phyloP scores from a whole-genome alignment of 352 stramenopile species.

The Phytopythium litorale region DNA sequence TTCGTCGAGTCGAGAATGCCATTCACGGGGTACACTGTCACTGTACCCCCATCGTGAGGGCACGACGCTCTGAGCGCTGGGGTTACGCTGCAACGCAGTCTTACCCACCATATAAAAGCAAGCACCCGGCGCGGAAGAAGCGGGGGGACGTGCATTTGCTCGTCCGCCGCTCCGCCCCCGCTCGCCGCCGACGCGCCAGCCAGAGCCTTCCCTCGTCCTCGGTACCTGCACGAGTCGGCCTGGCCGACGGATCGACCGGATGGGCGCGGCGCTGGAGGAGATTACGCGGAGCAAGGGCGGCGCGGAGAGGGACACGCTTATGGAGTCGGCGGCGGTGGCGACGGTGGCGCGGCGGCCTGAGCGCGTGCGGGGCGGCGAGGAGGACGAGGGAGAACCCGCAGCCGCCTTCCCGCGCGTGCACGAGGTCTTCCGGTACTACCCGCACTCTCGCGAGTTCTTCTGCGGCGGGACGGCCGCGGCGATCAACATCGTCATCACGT shows the following conservation, averaged over 20 bases:
- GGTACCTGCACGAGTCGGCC: background rate
- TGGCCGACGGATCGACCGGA: background rate
- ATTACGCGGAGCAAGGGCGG: background rate
- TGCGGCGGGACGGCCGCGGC: constrained; percentile 75
- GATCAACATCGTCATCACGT: constrained; percentile 88
- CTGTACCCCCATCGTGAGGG: too few species aligned
- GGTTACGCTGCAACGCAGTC: too few species aligned
- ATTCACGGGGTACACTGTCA: too few species aligned
- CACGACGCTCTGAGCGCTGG: too few species aligned
- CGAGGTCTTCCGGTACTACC: constrained; percentile 46
- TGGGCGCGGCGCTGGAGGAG: constrained; percentile 7
- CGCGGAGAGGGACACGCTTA: background rate
- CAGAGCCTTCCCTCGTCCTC: background rate
- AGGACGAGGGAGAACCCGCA: background rate
- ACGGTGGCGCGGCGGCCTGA: background rate
- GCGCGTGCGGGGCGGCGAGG: constrained; percentile 5
- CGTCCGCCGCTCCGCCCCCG: background rate
- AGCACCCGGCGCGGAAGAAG: background rate
- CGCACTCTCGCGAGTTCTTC: constrained; percentile 78
- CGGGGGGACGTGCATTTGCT: background rate
- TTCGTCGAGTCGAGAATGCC: too few species aligned
- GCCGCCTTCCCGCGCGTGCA: background rate
- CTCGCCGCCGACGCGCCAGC: background rate
- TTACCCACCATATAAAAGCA: background rate
- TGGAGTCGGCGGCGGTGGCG: background rate